These are phyloP conservation scores for Aureobasidium uvarum DNA, from an alignment of 2,329 filamentous ascomycete species.

Conservation along the genomic window DNA sequence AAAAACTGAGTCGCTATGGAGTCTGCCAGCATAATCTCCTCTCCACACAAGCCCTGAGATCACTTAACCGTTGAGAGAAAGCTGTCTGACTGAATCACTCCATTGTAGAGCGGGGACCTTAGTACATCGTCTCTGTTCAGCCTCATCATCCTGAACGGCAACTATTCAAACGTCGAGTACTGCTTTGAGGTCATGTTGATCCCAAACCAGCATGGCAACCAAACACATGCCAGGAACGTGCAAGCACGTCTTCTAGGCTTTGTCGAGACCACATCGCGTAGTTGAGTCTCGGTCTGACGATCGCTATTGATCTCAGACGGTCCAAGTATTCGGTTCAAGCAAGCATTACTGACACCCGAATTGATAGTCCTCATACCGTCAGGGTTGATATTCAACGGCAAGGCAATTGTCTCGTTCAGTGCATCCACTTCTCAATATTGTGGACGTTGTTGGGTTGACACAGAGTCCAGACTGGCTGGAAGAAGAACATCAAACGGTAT, in stretches of 20 bases:
- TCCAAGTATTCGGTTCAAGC: background rate
- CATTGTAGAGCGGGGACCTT: background rate
- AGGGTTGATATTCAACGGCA: conserved; percentile 8
- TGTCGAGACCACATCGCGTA: background rate
- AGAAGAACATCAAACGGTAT: background rate
- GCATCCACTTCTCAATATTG: conserved; percentile 12
- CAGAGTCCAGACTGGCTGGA: conserved; percentile 14
- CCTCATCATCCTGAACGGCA: conserved; percentile 1
- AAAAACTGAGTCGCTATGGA: background rate
- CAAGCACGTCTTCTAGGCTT: conserved; percentile 6
- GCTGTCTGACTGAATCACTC: background rate
- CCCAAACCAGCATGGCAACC: background rate
- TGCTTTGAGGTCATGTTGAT: background rate
- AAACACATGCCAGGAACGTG: background rate
- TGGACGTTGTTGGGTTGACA: conserved; percentile 16
- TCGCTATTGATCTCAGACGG: background rate
- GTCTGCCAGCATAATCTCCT: background rate
- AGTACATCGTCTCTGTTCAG: background rate
- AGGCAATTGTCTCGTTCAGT: conserved; percentile 6
- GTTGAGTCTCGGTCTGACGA: background rate
- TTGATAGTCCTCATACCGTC: conserved; percentile 9
- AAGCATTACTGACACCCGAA: background rate
- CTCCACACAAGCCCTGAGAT: background rate
- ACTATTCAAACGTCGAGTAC: conserved; percentile 1
- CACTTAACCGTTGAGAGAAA: background rate